phyloP scores from a whole-genome alignment of 306 rosid genomes.

The Calophaca sinica region DNA sequence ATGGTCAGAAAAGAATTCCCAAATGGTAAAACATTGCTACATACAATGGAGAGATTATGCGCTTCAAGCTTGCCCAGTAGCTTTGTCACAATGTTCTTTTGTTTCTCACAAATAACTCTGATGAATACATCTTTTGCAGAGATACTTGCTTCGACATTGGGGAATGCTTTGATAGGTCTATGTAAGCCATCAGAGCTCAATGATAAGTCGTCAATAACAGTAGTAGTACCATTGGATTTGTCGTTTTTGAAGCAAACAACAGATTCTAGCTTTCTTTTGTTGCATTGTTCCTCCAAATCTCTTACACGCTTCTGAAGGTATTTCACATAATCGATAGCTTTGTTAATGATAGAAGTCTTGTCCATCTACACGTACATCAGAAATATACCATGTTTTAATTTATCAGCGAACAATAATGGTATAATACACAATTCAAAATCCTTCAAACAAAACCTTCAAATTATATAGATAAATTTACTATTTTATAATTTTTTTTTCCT shows the following conservation, averaged over 20 bases:
- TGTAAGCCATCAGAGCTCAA: not conserved
- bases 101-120: not conserved
- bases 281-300: slow-evolving; percentile 6
- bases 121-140: not conserved
- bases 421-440: no score
- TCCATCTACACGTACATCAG: not conserved
- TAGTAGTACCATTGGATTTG: not conserved
- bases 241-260: not conserved
- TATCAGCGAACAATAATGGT: no score
- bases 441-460: no score
- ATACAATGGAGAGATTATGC: not conserved
- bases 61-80: not conserved
- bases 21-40: not conserved
- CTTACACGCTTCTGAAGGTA: not conserved
- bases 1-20: not conserved
- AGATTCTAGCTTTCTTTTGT: not conserved
- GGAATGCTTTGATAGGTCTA: not conserved
- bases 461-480: no score
- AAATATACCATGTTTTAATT: no score
- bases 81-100: not conserved
- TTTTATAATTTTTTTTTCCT: no score
- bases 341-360: not conserved
- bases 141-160: not conserved
- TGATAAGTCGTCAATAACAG: no score
- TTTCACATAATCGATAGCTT: not conserved